Evolutionary conservation across 176 grass and related monocot genomes (phyloP), one percentile per base, ranked within the genome.

Genomic region (Triticum timopheevii): DNA sequence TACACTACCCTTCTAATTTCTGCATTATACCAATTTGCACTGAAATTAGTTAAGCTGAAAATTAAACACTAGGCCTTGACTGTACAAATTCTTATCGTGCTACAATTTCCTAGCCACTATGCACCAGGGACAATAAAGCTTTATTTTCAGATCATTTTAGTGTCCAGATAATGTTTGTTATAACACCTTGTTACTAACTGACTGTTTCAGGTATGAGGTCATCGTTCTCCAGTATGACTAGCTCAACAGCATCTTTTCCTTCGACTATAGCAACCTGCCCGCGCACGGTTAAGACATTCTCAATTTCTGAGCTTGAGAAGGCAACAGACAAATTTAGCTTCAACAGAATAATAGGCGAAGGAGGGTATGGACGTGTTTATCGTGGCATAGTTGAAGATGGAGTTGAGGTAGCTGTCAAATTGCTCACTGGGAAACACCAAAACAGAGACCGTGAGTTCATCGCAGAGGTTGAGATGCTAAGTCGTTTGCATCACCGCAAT

Each of bases 381-480:
- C 79, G 85, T 2, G 94, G 92, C 28, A 76, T 83, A 77, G 71
- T 94, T 82, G 87, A 92, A 39, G 80, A 92, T 69, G 90, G 89
- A 20, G 65, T 65, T 73, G 97, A 99, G 76, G 89, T 99, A 81
- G 97, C 97, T 75, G 89, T 99, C 75, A 99, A 99, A 87, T 82
- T 99, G 82, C 97, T 99, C 56, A 99, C 83, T 2, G 96, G 90
- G 73, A 93, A 93, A 86, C 90, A 96, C 86, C 86, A 91, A 42
- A 94, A 73, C 67, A 90, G 92, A 79, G 89, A 96, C 17, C 90
- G 94, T 4, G 97, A 96, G 75, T 99, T 96, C 77, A 91, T 99
- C 80, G 92, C 92, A 17, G 97, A 99, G 88, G 94, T 96, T 31
- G 97, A 99, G 82, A 99, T 94, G 89, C 92, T 99, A 54, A 99